Conservation (phyloP, 2,329 filamentous ascomycete species). For the Xylaria sp. region DNA sequence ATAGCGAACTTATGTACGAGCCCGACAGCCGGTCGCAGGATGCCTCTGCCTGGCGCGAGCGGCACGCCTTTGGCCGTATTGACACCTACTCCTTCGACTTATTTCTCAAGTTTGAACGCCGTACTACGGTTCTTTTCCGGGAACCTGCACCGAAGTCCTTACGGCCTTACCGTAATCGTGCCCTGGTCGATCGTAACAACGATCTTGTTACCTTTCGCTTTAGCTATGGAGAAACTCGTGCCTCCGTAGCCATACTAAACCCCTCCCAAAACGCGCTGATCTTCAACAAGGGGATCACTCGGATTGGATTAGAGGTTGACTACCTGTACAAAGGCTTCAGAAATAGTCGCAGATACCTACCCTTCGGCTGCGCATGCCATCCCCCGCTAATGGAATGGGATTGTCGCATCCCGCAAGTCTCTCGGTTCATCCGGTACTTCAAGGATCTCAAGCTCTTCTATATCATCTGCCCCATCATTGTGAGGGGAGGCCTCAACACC, state of each 20-base stretch:
- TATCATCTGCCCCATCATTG: constrained; percentile 42
- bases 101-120: not conserved
- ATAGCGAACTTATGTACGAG: not conserved
- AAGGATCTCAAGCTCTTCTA: constrained; percentile 46
- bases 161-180: not conserved
- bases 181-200: not conserved
- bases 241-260: not conserved
- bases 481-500: too few relatives aligned
- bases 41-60: constrained; percentile 40
- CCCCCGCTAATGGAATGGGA: not conserved
- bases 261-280: not conserved
- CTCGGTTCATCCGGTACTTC: constrained; percentile 46
- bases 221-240: not conserved
- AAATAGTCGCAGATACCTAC: not conserved
- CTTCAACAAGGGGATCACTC: constrained; percentile 29
- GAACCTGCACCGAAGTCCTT: not conserved
- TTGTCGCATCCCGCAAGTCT: too few relatives aligned
- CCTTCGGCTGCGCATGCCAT: not conserved
- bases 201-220: constrained; percentile 37
- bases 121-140: not conserved
- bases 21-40: constrained; percentile 9
- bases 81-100: constrained; percentile 16
- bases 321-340: not conserved
- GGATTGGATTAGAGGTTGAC: constrained; percentile 29
- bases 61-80: not conserved